Conservation (phyloP, 177 flowering plant species). For the Vitis hybrid region DNA sequence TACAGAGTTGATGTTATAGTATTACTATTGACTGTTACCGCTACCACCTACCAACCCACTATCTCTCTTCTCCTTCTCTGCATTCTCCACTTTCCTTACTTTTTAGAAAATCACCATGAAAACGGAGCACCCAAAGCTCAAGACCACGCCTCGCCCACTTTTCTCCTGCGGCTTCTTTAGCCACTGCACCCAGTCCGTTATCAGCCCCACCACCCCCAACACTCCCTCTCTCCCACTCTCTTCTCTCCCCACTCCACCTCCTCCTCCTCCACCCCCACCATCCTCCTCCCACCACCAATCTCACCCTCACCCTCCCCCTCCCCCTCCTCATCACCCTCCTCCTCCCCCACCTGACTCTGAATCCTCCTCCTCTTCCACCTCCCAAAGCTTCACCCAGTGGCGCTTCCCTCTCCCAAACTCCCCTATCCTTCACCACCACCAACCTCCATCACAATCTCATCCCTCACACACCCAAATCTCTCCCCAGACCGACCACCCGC, state of each 20-base stretch:
- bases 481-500: slow-evolving; percentile 11
- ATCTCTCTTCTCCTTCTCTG: background rate
- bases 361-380: slow-evolving; percentile 59
- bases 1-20: too few relatives aligned
- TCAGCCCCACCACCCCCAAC: slow-evolving; percentile 60
- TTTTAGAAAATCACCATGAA: slow-evolving; percentile 42
- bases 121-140: slow-evolving; percentile 62
- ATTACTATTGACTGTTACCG: too few relatives aligned
- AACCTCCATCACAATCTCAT: slow-evolving; percentile 1
- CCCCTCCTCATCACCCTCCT: slow-evolving; percentile 25
- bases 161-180: slow-evolving; percentile 84
- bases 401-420: slow-evolving; percentile 58
- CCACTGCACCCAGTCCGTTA: slow-evolving; percentile 70
- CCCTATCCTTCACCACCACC: slow-evolving; percentile 29
- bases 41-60: too few relatives aligned
- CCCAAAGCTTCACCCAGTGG: slow-evolving; percentile 96
- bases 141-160: slow-evolving; percentile 60
- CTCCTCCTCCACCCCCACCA: slow-evolving; percentile 16
- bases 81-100: background rate
- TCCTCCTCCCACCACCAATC: slow-evolving; percentile 12
- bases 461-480: slow-evolving; percentile 9
- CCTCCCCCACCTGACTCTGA: slow-evolving; percentile 30
- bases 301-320: slow-evolving; percentile 25
- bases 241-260: slow-evolving; percentile 20
- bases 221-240: slow-evolving; percentile 39